Conservation (phyloP, 2,329 filamentous ascomycete species). For the Tolypocladium paradoxum region DNA sequence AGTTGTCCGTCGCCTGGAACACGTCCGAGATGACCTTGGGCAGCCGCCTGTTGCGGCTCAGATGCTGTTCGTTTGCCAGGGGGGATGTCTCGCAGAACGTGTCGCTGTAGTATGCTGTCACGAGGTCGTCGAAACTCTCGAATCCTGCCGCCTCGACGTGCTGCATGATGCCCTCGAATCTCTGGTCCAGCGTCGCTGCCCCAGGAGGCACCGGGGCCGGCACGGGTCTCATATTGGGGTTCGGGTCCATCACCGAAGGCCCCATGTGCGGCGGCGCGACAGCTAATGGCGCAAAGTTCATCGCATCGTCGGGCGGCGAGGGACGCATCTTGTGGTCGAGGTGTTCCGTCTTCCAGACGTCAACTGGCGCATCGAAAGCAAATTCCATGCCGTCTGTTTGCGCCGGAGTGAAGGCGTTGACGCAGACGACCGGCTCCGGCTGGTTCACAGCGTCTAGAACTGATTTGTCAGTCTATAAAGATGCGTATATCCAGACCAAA, state of each 20-base stretch:
- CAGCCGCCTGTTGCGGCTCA: slow-evolving; percentile 14
- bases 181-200: slow-evolving; percentile 7
- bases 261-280: background rate
- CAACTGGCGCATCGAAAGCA: slow-evolving; percentile 7
- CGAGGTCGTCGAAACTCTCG: slow-evolving; percentile 14
- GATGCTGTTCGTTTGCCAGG: slow-evolving; percentile 13
- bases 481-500: background rate
- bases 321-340: slow-evolving; percentile 4
- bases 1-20: slow-evolving; percentile 7
- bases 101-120: slow-evolving; percentile 15
- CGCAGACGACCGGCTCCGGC: slow-evolving; percentile 5
- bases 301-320: slow-evolving; percentile 1
- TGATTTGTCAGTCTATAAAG: background rate
- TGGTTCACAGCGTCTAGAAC: slow-evolving; percentile 5
- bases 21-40: slow-evolving; percentile 12
- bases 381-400: slow-evolving; percentile 10
- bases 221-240: background rate
- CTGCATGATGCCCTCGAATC: slow-evolving; percentile 12
- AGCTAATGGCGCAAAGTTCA: slow-evolving; percentile 2
- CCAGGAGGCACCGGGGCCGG: background rate
- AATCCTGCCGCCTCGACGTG: slow-evolving; percentile 12
- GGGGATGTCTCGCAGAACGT: slow-evolving; percentile 9
- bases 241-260: background rate
- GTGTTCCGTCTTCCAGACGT: slow-evolving; percentile 10
- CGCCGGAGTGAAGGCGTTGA: slow-evolving; percentile 6